Evolutionary conservation across 305 asterid genomes (phyloP), one percentile per base, ranked within the genome.

Genomic region (Rubia peregrina): DNA sequence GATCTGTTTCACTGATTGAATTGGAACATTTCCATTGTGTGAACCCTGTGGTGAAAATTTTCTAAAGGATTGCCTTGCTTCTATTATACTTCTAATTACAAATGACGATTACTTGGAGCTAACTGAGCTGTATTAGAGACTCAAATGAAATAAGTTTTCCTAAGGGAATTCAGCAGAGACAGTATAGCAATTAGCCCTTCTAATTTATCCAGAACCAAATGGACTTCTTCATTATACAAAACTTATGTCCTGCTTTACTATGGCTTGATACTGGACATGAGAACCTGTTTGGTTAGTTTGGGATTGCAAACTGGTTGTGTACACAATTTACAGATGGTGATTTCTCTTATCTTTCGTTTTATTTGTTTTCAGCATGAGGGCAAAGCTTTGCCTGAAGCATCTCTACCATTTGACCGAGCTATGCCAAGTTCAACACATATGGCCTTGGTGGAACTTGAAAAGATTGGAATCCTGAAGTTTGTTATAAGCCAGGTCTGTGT

Each of bases 321-420:
- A 48, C n/a, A 41, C 19, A 13, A 48, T 48, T 48, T 48, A 6
- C 10, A 67, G 46, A 38, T 61, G 5, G 24, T 21, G 44, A 8
- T 55, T 75, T 73, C 69, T 72, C 9, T 65, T 48, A 64, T 30
- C 55, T 22, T 59, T 79, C 12, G 42, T 6, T 63, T 14, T 59
- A 55, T 75, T 75, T 24, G 72, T 75, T 74, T 76, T 77, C 87
- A 93, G 98, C 87, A 86, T 71, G 90, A 88, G 85, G 98, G 98
- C 61, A 91, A 91, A 85, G 85, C 86, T 19, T 77, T 93, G 69
- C 97, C 98, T 59, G 89, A 93, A 83, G 97, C 98, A 77, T 88
- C 97, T 46, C 79, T 93, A 71, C 96, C 98, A 67, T 93, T 93
- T 81, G 96, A 93, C 80, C 90, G 97, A 71, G 97, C 98, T 57